Base-by-base conservation (phyloP, 1,284 basidiomycete genomes). In the Irpex rosettiformis region DNA sequence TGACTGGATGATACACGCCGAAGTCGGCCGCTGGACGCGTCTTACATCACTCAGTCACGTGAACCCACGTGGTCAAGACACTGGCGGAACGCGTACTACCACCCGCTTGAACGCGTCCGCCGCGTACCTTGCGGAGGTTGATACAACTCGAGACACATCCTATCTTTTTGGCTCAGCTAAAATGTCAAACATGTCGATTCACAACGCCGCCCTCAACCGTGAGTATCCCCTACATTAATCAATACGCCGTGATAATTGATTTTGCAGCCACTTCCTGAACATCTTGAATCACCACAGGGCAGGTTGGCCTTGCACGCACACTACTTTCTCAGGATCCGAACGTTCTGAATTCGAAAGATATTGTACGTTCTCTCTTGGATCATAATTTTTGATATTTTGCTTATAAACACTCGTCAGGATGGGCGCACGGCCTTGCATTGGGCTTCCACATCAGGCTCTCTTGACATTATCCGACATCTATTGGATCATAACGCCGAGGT, bases 351-450 rank as follows among this genome's bases (percentile, higher is more conserved):
- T 75, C 86, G 1, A 73, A 80, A 11, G 93, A 96, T 71, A 80
- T 72, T 61, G 92, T 93, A 71, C 59, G 80, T 68, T 3, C 51
- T 4, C 0, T 2, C 4, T 29, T 42, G 33, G n/a, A n/a, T n/a
- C n/a, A n/a, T 43, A 54, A 53, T 24, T 27, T 7, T 3, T 49
- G 45, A 42, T n/a, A 21, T 11, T 57, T 58, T n/a, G 16, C 30
- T 16, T 33, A 13, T 1, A 29, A 21, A 37, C 48, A 40, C 48
- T 60, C 28, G 7, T 3, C 53, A 96, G 93, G 94, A 96, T 71
- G 88, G 83, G n/a, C 78, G 94, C 28, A 94, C 94, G 1, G 84
- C 94, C 2, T 76, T 97, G 10, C 95, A 97, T 69, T 95, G 93
- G 91, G 92, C 93, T 56, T 86, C 93, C 8, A 89, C 91, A 3